Percentiles rank a stretch among this genome's conserved stretches.
Conservation (phyloP, 1,284 basidiomycete species). For the Puccinia hordei region DNA sequence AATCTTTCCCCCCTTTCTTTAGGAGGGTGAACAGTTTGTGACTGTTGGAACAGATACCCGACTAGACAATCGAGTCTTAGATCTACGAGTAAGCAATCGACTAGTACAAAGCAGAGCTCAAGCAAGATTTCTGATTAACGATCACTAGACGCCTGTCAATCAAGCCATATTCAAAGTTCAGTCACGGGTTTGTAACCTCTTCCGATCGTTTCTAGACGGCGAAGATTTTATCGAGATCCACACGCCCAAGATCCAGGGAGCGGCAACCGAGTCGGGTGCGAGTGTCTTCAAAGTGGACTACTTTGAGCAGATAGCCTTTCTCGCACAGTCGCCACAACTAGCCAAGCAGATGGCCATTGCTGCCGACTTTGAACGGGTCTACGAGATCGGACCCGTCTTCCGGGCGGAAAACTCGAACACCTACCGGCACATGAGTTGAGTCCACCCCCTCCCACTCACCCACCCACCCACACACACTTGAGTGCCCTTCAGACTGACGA, state of each 20-base stretch:
- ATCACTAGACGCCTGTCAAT: slow-evolving; percentile 77
- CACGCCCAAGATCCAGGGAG: slow-evolving; percentile 93
- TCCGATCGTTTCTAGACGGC: slow-evolving; percentile 78
- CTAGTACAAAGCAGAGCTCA: too few relatives aligned
- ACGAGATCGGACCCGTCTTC: slow-evolving; percentile 94
- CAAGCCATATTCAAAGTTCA: slow-evolving; percentile 95
- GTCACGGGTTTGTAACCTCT: slow-evolving; percentile 81
- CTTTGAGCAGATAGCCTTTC: slow-evolving; percentile 84
- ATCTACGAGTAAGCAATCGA: slow-evolving; percentile 69
- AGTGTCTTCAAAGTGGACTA: slow-evolving; percentile 97
- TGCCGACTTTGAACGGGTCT: slow-evolving; percentile 95
- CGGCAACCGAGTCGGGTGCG: slow-evolving; percentile 94
- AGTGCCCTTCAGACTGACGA: too few relatives aligned
- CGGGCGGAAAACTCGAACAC: slow-evolving; percentile 98
- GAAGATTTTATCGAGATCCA: slow-evolving; percentile 91
- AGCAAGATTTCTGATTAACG: background rate
- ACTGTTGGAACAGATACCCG: slow-evolving; percentile 83
- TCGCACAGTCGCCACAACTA: slow-evolving; percentile 95
- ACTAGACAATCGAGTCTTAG: slow-evolving; percentile 90
- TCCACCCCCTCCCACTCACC: background rate
- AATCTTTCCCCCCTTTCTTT: too few relatives aligned
- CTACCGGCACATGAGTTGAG: slow-evolving; percentile 80
- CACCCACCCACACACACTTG: too few relatives aligned
- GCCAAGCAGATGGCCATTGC: slow-evolving; percentile 99
- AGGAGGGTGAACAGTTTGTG: slow-evolving; percentile 45